These are phyloP conservation scores for Thielaviopsis punctulata DNA, from an alignment of 2,329 filamentous ascomycete genomes.

Conservation along the genomic window DNA sequence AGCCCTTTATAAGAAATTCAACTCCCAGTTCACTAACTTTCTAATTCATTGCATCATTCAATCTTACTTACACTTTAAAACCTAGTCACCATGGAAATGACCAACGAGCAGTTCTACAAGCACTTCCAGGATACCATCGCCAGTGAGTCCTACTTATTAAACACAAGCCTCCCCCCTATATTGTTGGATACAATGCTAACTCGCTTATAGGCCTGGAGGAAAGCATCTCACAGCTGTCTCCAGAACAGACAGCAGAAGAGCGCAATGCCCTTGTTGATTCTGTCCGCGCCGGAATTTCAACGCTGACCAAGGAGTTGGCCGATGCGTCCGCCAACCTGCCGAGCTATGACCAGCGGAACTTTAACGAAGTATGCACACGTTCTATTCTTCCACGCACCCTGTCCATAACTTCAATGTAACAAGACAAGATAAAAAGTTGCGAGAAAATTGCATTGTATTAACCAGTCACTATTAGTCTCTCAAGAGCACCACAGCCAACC, in stretches of 20 bases:
- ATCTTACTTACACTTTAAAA: neutral
- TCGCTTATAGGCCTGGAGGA: conserved; percentile 48
- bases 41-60: no score
- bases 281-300: conserved; percentile 61
- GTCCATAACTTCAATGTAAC: no score
- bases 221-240: conserved; percentile 21
- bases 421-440: neutral
- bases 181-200: neutral
- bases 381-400: no score
- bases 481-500: conserved; percentile 62
- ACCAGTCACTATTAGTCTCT: conserved; percentile 37
- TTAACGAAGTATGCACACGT: conserved; percentile 46
- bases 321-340: conserved; percentile 71
- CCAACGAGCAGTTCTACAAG: conserved; percentile 68
- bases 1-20: no score
- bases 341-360: conserved; percentile 76
- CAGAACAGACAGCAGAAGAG: conserved; percentile 29
- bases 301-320: conserved; percentile 67
- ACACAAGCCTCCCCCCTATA: neutral
- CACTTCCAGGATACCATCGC: conserved; percentile 64
- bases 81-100: conserved; percentile 22
- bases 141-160: no score
- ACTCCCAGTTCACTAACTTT: no score
- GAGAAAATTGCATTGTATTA: conserved; percentile 3
- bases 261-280: conserved; percentile 67